Percentiles rank a stretch among this genome's conserved stretches.
Evolutionary conservation across 192 early-diverging fungal species (phyloP).

Genomic region (Coemansia sp.): DNA sequence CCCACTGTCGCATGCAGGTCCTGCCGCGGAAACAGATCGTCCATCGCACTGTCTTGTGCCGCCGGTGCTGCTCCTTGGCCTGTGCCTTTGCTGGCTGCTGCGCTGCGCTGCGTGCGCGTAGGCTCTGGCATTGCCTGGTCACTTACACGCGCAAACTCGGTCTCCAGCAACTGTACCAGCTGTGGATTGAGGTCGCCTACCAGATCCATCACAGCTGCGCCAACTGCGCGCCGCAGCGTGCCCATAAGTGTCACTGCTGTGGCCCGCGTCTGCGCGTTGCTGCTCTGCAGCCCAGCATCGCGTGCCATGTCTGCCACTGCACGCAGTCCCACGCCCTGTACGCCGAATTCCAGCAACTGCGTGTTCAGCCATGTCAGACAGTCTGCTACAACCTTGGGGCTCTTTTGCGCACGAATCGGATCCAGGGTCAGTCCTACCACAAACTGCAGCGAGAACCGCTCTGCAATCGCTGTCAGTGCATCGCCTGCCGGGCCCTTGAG

Average conservation of each 20-base stretch:
- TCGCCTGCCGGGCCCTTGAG: constrained; percentile 81
- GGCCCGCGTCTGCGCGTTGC: constrained; percentile 77
- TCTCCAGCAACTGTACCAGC: constrained; percentile 79
- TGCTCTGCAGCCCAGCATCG: constrained; percentile 68
- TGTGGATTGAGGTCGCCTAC: constrained; percentile 85
- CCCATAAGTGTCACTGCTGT: constrained; percentile 80
- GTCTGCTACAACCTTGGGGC: constrained; percentile 89
- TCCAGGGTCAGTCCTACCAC: constrained; percentile 79
- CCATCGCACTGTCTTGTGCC: constrained; percentile 61
- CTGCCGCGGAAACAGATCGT: constrained; percentile 85
- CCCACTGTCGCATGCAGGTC: constrained; percentile 72
- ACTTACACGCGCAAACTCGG: constrained; percentile 90
- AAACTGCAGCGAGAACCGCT: constrained; percentile 74
- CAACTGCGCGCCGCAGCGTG: constrained; percentile 77
- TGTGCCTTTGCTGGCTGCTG: constrained; percentile 4
- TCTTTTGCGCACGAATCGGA: constrained; percentile 74
- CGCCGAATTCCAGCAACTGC: constrained; percentile 88
- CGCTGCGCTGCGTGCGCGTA: constrained; percentile 36
- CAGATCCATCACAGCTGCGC: constrained; percentile 77
- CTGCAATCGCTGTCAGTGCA: constrained; percentile 75
- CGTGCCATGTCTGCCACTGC: constrained; percentile 86
- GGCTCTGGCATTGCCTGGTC: constrained; percentile 54
- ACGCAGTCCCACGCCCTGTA: constrained; percentile 69
- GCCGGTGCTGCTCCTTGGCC: constrained; percentile 1
- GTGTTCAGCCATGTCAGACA: constrained; percentile 82